These are phyloP conservation scores for Dillenia turbinata DNA, from an alignment of 164 flowering plant genomes.

Conservation along the genomic window DNA sequence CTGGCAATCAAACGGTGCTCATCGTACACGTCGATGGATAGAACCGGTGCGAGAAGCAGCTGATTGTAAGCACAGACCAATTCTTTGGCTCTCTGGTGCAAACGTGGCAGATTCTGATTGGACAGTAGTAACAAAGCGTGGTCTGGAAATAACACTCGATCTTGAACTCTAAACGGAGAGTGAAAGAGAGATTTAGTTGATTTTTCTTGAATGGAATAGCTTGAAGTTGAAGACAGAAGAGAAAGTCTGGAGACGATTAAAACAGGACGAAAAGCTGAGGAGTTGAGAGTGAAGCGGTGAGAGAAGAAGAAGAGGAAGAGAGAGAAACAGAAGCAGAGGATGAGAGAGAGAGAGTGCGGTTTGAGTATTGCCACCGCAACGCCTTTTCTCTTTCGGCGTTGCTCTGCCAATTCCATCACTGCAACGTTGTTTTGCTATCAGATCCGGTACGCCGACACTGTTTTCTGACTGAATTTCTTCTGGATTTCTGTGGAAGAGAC, in stretches of 20 bases:
- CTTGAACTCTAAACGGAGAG: conserved; percentile 33
- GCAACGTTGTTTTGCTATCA: background rate
- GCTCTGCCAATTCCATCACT: conserved; percentile 28
- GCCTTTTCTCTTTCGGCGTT: conserved; percentile 14
- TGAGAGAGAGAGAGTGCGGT: background rate
- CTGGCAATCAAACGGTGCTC: conserved; percentile 45
- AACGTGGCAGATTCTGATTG: background rate
- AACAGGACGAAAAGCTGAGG: conserved; percentile 22
- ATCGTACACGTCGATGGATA: conserved; percentile 55
- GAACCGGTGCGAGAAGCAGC: conserved; percentile 14
- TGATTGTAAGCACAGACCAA: conserved; percentile 38
- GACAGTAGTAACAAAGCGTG: conserved; percentile 48
- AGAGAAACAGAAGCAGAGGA: conserved; percentile 22
- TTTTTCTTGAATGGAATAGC: conserved; percentile 13
- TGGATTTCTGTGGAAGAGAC: background rate
- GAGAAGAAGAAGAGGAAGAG: conserved; percentile 1
- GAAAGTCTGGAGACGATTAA: conserved; percentile 19
- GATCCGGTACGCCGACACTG: background rate
- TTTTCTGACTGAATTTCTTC: background rate
- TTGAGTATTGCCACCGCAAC: background rate
- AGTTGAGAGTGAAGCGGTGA: background rate
- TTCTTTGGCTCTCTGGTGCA: background rate
- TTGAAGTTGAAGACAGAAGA: conserved; percentile 17
- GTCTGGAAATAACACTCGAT: conserved; percentile 64
- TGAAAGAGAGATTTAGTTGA: too few species aligned